Percentiles rank a stretch among this genome's conserved stretches.
phyloP scores from a whole-genome alignment of 371 early-diverging fungal genomes.

The Mucor irregularis region DNA sequence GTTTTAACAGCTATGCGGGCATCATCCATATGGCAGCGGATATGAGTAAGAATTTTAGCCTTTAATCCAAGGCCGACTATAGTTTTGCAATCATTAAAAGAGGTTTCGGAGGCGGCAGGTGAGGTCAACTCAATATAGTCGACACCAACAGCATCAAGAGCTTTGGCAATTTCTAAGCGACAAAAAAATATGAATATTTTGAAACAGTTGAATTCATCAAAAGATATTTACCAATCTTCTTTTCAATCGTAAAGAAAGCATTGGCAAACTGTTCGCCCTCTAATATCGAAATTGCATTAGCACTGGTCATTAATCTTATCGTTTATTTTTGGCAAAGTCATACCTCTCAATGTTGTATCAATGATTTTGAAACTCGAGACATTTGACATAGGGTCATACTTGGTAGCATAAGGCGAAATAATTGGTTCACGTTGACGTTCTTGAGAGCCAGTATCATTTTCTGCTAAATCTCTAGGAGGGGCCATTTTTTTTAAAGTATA shows the following conservation, averaged over 20 bases:
- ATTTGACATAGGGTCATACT: conserved; percentile 77
- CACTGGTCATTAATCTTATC: too few species aligned
- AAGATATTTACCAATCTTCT: conserved; percentile 67
- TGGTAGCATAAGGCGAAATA: conserved; percentile 57
- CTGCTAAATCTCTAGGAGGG: conserved; percentile 3
- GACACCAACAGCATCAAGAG: conserved; percentile 93
- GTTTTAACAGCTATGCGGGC: conserved; percentile 94
- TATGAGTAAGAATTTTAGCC: conserved; percentile 95
- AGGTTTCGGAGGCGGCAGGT: conserved; percentile 95
- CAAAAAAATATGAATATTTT: conserved; percentile 41
- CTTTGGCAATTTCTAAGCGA: conserved; percentile 84
- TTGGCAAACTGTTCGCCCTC: conserved; percentile 99
- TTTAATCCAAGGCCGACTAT: conserved; percentile 90
- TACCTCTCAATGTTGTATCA: conserved; percentile 92
- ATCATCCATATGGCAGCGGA: conserved; percentile 97
- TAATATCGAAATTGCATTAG: conserved; percentile 79
- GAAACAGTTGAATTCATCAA: conserved; percentile 86
- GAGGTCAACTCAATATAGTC: conserved; percentile 96
- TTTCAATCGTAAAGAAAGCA: conserved; percentile 94
- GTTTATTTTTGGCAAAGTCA: too few species aligned
- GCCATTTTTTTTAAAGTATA: conserved; percentile 3
- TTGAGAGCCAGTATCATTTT: conserved; percentile 2
- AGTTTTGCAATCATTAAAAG: conserved; percentile 84
- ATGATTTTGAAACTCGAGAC: conserved; percentile 93
- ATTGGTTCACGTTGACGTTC: conserved; percentile 13